phyloP scores from a whole-genome alignment of 208 protist genomes.

The Lotmaria passim region DNA sequence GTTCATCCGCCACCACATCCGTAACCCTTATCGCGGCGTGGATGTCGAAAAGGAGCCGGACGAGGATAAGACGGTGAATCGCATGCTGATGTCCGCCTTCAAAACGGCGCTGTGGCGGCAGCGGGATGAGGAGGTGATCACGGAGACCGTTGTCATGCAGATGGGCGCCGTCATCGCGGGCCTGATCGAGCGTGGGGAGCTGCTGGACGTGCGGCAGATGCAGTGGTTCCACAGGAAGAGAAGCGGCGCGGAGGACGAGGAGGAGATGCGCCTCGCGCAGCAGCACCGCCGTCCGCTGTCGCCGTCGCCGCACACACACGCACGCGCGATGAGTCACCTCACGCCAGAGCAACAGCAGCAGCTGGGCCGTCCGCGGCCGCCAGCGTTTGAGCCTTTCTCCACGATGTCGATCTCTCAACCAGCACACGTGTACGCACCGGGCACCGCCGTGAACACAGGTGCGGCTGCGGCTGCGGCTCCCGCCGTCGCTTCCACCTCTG shows the following conservation, averaged over 20 bases:
- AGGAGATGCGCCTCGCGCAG: conserved; percentile 1
- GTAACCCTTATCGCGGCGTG: conserved; percentile 54
- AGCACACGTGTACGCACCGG: too few relatives aligned
- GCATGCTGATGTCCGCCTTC: conserved; percentile 78
- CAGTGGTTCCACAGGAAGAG: conserved; percentile 42
- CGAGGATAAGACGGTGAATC: conserved; percentile 59
- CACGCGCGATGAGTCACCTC: conserved; percentile 8
- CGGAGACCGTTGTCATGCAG: conserved; percentile 67
- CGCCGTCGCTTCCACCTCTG: too few relatives aligned
- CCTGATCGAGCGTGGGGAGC: conserved; percentile 46
- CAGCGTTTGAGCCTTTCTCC: neutral
- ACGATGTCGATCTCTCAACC: too few relatives aligned
- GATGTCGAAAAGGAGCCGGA: conserved; percentile 41
- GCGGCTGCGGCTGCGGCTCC: too few relatives aligned
- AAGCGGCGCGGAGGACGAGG: neutral
- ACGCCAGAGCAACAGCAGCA: conserved; percentile 27
- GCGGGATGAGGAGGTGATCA: conserved; percentile 68
- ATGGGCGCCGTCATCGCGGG: conserved; percentile 36
- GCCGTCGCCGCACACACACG: conserved; percentile 1
- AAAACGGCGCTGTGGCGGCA: conserved; percentile 75
- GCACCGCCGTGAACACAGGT: too few relatives aligned
- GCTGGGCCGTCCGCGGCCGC: conserved; percentile 1
- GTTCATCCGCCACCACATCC: conserved; percentile 50
- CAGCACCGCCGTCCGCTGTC: neutral
- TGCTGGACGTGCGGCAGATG: conserved; percentile 51